Conservation (phyloP, 2,329 filamentous ascomycete genomes). For the Amesomyces nigricolor region DNA sequence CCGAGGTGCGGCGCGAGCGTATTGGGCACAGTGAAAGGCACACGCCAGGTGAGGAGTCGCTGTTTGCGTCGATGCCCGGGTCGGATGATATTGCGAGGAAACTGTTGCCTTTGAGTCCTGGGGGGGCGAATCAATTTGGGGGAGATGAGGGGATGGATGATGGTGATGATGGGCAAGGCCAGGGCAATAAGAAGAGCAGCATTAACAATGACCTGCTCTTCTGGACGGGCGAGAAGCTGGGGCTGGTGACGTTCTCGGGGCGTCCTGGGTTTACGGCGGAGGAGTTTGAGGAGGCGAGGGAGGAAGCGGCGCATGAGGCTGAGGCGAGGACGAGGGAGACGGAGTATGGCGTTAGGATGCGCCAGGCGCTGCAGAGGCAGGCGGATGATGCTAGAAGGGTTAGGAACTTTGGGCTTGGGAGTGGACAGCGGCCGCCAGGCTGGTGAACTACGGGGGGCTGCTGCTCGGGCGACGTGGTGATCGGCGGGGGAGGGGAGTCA, state of each 20-base stretch:
- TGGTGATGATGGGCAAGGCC: constrained; percentile 19
- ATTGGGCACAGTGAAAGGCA: constrained; percentile 50
- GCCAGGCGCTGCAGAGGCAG: constrained; percentile 67
- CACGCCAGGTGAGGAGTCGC: constrained; percentile 38
- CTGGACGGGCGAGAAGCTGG: constrained; percentile 84
- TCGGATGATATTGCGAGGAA: constrained; percentile 74
- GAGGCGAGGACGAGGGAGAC: constrained; percentile 47
- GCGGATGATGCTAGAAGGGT: constrained; percentile 75
- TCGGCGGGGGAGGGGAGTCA: no score
- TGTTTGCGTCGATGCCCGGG: constrained; percentile 48
- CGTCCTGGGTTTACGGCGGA: constrained; percentile 43
- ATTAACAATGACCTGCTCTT: constrained; percentile 68
- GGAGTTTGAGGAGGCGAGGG: constrained; percentile 45
- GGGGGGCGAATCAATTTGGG: constrained; percentile 3
- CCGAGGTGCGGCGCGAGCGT: constrained; percentile 49
- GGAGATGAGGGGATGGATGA: constrained; percentile 15
- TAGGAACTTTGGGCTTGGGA: constrained; percentile 53
- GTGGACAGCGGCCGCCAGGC: constrained; percentile 16
- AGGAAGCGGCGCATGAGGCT: constrained; percentile 31
- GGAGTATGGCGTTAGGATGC: constrained; percentile 63
- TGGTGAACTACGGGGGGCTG: background rate
- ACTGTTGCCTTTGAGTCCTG: constrained; percentile 57
- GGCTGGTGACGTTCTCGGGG: constrained; percentile 60
- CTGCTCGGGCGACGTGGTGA: background rate
- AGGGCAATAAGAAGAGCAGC: constrained; percentile 19